phyloP scores from a whole-genome alignment of 768 basidiomycete genomes.

The Mycena belliarum region DNA sequence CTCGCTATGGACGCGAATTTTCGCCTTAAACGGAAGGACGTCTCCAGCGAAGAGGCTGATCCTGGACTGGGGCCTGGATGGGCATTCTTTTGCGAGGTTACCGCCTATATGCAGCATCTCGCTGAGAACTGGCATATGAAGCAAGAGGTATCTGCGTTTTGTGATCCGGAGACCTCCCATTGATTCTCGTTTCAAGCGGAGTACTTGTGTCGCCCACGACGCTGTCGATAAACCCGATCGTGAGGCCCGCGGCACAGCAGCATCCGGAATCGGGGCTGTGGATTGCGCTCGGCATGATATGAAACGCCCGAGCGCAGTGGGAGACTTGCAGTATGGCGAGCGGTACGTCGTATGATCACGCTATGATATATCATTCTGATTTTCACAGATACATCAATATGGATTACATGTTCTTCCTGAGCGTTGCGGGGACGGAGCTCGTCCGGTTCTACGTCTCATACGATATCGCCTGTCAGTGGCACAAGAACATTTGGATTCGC shows the following conservation, averaged over 20 bases:
- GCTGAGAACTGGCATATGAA: background rate
- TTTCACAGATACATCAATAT: background rate
- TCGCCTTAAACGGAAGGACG: constrained; percentile 19
- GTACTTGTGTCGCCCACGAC: background rate
- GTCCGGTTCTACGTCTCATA: constrained; percentile 21
- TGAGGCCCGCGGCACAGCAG: background rate
- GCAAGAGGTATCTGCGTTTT: background rate
- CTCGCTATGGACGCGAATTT: constrained; percentile 27
- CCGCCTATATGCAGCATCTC: constrained; percentile 9
- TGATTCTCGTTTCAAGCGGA: background rate
- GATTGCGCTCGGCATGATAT: background rate
- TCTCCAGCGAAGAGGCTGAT: constrained; percentile 13
- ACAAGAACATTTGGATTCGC: constrained; percentile 16
- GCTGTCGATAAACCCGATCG: background rate
- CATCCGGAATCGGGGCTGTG: background rate
- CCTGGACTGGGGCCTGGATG: constrained; percentile 18
- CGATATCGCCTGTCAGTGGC: constrained; percentile 25
- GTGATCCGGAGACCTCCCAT: background rate
- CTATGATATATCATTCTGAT: no score
- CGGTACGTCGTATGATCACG: background rate
- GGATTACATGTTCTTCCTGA: background rate
- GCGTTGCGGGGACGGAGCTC: background rate
- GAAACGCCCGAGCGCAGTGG: background rate
- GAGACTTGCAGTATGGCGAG: background rate
- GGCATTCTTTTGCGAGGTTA: constrained; percentile 15